Evolutionary conservation across 345 rosid species (phyloP).

Genomic region (Brassica juncea): DNA sequence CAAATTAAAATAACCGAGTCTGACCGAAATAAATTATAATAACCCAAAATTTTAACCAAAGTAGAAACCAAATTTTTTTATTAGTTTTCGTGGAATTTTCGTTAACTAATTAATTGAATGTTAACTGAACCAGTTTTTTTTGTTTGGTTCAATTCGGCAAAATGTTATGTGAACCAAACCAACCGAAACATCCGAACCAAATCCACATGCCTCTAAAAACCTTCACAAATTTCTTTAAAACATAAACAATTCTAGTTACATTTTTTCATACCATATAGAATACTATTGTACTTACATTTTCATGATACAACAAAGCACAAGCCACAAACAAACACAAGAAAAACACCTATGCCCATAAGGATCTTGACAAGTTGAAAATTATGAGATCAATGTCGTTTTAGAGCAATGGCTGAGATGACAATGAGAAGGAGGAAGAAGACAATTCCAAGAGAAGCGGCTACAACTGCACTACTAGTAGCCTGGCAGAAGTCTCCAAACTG

Average conservation of each 20-base stretch:
- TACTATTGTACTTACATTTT: not conserved
- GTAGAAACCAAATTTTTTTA: too few relatives aligned
- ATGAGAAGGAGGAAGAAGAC: constrained; percentile 51
- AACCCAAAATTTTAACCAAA: too few relatives aligned
- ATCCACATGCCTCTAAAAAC: not conserved
- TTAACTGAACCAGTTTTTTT: not conserved
- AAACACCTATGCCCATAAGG: not conserved
- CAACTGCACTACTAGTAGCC: constrained; percentile 67
- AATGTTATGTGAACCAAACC: not conserved
- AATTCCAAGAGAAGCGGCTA: constrained; percentile 57
- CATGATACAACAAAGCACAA: constrained; percentile 28
- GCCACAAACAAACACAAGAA: constrained; percentile 4
- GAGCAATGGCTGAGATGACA: constrained; percentile 60
- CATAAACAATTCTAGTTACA: constrained; percentile 20
- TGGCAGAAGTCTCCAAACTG: constrained; percentile 87
- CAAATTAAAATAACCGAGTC: not conserved
- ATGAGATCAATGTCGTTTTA: constrained; percentile 42
- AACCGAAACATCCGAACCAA: not conserved
- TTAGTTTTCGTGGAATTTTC: not conserved
- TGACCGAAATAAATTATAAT: not conserved
- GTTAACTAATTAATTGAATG: not conserved
- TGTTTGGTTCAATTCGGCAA: too few relatives aligned
- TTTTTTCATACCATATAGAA: constrained; percentile 17
- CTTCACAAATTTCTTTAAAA: not conserved
- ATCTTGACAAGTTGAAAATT: not conserved